Conservation (phyloP, 1,139 yeast species). For the Pichia sp. region DNA sequence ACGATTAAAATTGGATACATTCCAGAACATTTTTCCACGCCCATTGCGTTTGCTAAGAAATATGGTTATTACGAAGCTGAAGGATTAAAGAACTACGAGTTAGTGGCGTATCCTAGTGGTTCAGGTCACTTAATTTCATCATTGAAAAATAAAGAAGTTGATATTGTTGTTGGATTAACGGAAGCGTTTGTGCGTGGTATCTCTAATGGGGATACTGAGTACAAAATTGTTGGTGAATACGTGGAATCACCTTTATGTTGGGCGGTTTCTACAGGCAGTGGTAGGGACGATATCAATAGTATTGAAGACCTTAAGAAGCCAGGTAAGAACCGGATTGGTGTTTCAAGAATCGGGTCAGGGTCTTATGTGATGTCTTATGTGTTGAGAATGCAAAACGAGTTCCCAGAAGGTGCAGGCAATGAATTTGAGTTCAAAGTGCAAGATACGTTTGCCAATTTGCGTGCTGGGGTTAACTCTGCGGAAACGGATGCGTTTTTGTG, state of each 20-base stretch:
- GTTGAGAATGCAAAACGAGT: conserved; percentile 58
- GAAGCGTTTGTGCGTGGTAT: conserved; percentile 86
- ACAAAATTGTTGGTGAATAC: conserved; percentile 71
- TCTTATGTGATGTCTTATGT: conserved; percentile 90
- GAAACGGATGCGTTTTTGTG: conserved; percentile 87
- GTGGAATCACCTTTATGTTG: conserved; percentile 80
- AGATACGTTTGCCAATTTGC: conserved; percentile 64
- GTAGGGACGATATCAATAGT: conserved; percentile 47
- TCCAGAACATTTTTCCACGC: conserved; percentile 90
- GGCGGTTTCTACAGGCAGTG: conserved; percentile 77
- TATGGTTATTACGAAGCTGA: conserved; percentile 48
- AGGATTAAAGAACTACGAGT: conserved; percentile 45
- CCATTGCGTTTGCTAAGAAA: conserved; percentile 63
- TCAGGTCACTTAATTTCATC: conserved; percentile 81
- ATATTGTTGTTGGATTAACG: conserved; percentile 80
- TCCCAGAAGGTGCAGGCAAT: too few species aligned
- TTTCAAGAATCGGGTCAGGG: conserved; percentile 87
- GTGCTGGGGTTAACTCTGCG: conserved; percentile 68
- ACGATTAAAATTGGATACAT: conserved; percentile 75
- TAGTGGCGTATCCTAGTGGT: conserved; percentile 78
- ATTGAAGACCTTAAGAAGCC: conserved; percentile 43
- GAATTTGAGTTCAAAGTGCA: conserved; percentile 46
- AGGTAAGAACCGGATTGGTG: conserved; percentile 60
- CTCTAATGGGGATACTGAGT: conserved; percentile 49
- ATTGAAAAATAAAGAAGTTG: conserved; percentile 57